phyloP scores from a whole-genome alignment of 2,329 filamentous ascomycete genomes.

The Calonectria pseudoreteaudii region DNA sequence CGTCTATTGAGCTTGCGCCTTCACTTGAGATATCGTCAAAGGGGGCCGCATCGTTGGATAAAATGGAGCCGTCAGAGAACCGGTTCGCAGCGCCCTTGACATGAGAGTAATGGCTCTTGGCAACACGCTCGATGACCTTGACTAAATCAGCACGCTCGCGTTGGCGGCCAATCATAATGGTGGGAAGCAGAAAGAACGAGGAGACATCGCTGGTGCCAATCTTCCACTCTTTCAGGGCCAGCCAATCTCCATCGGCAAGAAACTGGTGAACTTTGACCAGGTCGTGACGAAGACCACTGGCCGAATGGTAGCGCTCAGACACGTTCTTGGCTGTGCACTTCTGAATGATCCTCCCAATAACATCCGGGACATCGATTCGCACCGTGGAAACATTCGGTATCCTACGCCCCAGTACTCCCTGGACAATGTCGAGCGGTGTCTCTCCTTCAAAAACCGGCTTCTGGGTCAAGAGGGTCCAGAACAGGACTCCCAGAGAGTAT shows the following conservation, averaged over 20 bases:
- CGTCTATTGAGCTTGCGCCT: conserved; percentile 68
- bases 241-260: conserved; percentile 78
- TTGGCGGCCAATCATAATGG: conserved; percentile 82
- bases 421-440: conserved; percentile 89
- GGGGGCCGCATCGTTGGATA: conserved; percentile 64
- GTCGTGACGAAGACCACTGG: conserved; percentile 87
- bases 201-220: conserved; percentile 89
- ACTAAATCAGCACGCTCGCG: conserved; percentile 78
- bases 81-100: conserved; percentile 56
- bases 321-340: conserved; percentile 94
- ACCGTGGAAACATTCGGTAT: conserved; percentile 82
- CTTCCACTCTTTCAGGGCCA: conserved; percentile 77
- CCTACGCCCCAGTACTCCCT: conserved; percentile 84
- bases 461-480: conserved; percentile 87
- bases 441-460: conserved; percentile 83
- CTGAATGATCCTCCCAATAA: conserved; percentile 84
- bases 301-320: conserved; percentile 88
- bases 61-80: conserved; percentile 65
- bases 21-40: conserved; percentile 69
- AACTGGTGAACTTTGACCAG: conserved; percentile 79
- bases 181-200: conserved; percentile 90
- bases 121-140: conserved; percentile 80
- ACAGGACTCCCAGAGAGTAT: conserved; percentile 89
- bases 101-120: conserved; percentile 69
- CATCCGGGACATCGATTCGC: conserved; percentile 86